phyloP scores from a whole-genome alignment of 805 yeast species.

The Brettanomyces bruxellensis region DNA sequence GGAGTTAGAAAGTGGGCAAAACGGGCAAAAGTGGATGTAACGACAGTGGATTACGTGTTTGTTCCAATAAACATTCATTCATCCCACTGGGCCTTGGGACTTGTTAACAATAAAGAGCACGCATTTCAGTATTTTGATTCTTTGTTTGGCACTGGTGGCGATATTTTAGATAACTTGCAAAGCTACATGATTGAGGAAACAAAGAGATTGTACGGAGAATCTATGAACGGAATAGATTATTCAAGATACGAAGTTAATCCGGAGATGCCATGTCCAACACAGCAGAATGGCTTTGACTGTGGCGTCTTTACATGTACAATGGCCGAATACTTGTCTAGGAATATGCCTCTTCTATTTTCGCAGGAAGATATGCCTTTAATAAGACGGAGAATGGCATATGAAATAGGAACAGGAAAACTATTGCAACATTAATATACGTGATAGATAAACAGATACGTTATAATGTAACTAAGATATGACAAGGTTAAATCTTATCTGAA shows the following conservation, averaged over 20 bases:
- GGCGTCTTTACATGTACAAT: conserved; percentile 88
- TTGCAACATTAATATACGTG: neutral
- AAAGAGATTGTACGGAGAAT: conserved; percentile 35
- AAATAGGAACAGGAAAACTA: conserved; percentile 28
- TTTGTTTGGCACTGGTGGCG: conserved; percentile 38
- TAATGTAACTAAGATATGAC: too few relatives aligned
- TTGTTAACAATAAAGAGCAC: conserved; percentile 52
- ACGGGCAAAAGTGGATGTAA: conserved; percentile 59
- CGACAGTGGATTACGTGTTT: conserved; percentile 54
- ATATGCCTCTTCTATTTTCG: conserved; percentile 40
- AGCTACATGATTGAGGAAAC: conserved; percentile 66
- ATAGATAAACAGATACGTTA: too few relatives aligned
- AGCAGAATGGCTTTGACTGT: conserved; percentile 86
- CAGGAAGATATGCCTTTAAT: conserved; percentile 63
- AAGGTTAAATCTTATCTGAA: too few relatives aligned
- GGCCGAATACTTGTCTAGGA: conserved; percentile 51
- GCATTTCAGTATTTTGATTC: conserved; percentile 75
- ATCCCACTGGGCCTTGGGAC: conserved; percentile 89
- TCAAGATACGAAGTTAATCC: conserved; percentile 16
- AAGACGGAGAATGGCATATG: conserved; percentile 62
- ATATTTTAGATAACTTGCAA: conserved; percentile 38
- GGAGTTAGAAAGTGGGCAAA: conserved; percentile 85
- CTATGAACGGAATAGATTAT: conserved; percentile 24
- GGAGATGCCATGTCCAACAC: conserved; percentile 55
- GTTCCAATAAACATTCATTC: conserved; percentile 80